These are phyloP conservation scores for Chlamydomonas sp. DNA, from an alignment of 139 green algal genomes.

Conservation along the genomic window DNA sequence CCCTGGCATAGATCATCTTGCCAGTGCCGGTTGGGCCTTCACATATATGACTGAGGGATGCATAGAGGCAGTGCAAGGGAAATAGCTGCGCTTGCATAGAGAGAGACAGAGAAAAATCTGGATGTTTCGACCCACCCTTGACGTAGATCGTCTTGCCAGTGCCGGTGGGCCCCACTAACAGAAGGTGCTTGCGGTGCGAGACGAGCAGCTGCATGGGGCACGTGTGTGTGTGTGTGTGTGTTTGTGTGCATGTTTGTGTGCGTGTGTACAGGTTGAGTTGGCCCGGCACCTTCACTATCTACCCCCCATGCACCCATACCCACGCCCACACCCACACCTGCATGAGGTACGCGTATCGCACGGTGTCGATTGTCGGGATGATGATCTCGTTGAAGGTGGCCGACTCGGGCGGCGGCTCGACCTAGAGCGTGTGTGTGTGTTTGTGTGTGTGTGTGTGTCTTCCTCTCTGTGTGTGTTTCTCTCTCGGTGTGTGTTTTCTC, in stretches of 20 bases:
- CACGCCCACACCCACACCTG: not conserved
- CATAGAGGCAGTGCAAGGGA: too few relatives aligned
- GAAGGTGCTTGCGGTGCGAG: slow-evolving; percentile 39
- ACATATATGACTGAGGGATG: too few relatives aligned
- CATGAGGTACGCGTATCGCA: slow-evolving; percentile 49
- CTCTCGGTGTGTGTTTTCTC: too few relatives aligned
- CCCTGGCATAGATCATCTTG: slow-evolving; percentile 65
- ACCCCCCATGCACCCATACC: not conserved
- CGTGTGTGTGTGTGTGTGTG: not conserved
- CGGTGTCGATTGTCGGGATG: slow-evolving; percentile 61
- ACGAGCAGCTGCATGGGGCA: slow-evolving; percentile 36
- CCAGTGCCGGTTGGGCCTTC: slow-evolving; percentile 54
- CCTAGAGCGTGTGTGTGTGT: too few relatives aligned
- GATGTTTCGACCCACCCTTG: slow-evolving; percentile 26
- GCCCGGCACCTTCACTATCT: too few relatives aligned
- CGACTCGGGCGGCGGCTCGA: slow-evolving; percentile 21
- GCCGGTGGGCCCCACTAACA: slow-evolving; percentile 50
- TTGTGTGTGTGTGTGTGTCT: too few relatives aligned
- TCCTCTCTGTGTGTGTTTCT: too few relatives aligned
- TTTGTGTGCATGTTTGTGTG: not conserved
- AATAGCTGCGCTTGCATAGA: too few relatives aligned
- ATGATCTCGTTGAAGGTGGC: slow-evolving; percentile 48
- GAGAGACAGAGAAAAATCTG: too few relatives aligned
- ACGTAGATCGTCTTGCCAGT: slow-evolving; percentile 73
- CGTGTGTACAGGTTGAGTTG: too few relatives aligned